phyloP scores from a whole-genome alignment of 2,329 filamentous ascomycete species.

The Ophiostoma australiae region DNA sequence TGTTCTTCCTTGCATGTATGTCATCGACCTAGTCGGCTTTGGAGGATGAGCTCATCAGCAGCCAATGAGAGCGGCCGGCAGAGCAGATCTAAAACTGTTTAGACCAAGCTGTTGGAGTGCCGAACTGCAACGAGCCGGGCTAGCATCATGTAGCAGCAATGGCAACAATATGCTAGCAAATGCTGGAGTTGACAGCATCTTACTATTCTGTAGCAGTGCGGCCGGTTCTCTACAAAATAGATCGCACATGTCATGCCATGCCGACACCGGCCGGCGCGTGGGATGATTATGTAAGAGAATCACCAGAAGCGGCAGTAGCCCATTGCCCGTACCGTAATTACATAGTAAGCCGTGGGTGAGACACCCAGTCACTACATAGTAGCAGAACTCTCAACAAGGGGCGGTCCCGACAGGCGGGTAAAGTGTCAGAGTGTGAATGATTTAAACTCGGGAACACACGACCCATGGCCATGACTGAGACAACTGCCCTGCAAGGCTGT shows the following conservation, averaged over 20 bases:
- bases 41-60: constrained; percentile 23
- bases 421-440: background rate
- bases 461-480: background rate
- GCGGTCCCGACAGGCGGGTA: background rate
- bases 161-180: background rate
- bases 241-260: background rate
- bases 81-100: background rate
- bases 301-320: background rate
- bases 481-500: constrained; percentile 7
- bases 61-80: constrained; percentile 19
- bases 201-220: too few relatives aligned
- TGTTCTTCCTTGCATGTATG: background rate
- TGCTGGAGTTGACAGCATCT: too few relatives aligned
- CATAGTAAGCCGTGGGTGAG: background rate
- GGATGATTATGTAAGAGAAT: constrained; percentile 8
- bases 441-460: background rate
- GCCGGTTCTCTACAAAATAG: background rate
- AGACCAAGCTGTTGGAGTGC: background rate
- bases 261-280: background rate
- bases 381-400: too few relatives aligned
- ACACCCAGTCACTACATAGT: background rate
- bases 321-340: too few relatives aligned
- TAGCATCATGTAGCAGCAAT: background rate
- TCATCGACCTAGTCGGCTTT: constrained; percentile 10
- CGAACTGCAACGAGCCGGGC: background rate